Evolutionary conservation across 495 filamentous ascomycete species (phyloP), one percentile per base, ranked within the genome.

Genomic region (Neurospora sp.): DNA sequence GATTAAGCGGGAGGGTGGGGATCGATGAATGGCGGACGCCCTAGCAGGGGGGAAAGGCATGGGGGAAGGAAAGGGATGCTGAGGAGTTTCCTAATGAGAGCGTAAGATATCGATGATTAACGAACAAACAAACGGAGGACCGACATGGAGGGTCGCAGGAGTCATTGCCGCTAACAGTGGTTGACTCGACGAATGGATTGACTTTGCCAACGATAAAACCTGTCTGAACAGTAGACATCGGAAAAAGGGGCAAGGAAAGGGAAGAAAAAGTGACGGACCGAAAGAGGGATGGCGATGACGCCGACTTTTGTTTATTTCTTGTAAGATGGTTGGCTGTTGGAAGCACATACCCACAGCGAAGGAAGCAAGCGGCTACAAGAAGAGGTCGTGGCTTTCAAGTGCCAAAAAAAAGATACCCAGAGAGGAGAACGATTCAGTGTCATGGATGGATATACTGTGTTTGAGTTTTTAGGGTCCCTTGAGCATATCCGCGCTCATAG

Each of bases 1-100:
- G 74, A 74, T 61, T 18, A 61, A 20, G 73, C 35, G 27, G 35
- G 73, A 47, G 70, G 27, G 53, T 61, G 53, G 53, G 22, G 53
- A 61, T 18, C 53, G 53, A 8, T 61, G 27, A 61, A 14, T 45
- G n/a, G n/a, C 42, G n/a, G n/a, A n/a, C 18, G 18, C 8, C 42
- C 42, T n/a, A 8, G 8, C 27, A 45, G 9, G 18, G 18, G 18
- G 18, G 18, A n/a, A n/a, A 9, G 18, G 3, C 42, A 45, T 45
- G 42, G 42, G n/a, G n/a, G 8, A n/a, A 45, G 8, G 42, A 1
- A n/a, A 45, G 18, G 42, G n/a, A 45, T 37, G 4, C 35, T n/a
- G 42, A 45, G 20, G 42, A 45, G 42, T 7, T 45, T n/a, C 42
- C 42, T 18, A 16, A 16, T 45, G 42, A n/a, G 42, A n/a, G 42